phyloP scores from a whole-genome alignment of 2,329 filamentous ascomycete genomes.

The Epichloe sp. region DNA sequence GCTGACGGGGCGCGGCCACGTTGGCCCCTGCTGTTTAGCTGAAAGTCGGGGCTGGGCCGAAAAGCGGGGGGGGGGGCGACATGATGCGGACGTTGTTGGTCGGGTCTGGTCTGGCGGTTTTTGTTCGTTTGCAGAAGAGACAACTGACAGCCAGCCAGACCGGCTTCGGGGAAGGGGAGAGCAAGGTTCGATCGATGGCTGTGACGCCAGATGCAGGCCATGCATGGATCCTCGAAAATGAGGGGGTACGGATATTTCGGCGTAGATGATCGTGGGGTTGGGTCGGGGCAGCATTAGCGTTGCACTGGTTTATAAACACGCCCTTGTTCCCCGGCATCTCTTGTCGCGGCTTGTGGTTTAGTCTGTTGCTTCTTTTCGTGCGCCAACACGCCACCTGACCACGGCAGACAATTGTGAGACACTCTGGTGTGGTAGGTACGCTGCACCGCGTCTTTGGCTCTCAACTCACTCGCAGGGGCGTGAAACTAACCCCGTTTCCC shows the following conservation, averaged over 20 bases:
- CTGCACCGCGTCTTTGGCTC: neutral
- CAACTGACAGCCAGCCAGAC: too few species aligned
- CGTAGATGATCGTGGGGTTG: neutral
- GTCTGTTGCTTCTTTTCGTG: too few species aligned
- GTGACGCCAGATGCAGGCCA: neutral
- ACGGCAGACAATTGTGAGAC: neutral
- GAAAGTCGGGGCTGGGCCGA: neutral
- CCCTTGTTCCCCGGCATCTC: neutral
- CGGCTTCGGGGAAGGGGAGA: too few species aligned
- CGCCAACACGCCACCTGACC: too few species aligned
- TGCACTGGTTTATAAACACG: neutral
- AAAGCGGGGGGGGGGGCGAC: neutral
- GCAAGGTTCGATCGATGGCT: too few species aligned
- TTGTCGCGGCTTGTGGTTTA: too few species aligned
- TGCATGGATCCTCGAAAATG: neutral
- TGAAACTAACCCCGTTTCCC: neutral
- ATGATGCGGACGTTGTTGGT: neutral
- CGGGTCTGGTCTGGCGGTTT: neutral
- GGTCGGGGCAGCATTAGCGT: neutral
- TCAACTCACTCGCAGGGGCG: neutral
- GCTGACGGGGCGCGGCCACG: too few species aligned
- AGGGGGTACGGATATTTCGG: neutral
- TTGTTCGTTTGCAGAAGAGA: neutral
- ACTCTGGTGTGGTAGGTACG: neutral
- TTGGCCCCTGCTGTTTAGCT: too few species aligned